A percentile compares a stretch with the other conserved stretches of the same genome.
These are phyloP conservation scores for Trebouxiophyceae sp. DNA, from an alignment of 163 green algal genomes.

Conservation along the genomic window DNA sequence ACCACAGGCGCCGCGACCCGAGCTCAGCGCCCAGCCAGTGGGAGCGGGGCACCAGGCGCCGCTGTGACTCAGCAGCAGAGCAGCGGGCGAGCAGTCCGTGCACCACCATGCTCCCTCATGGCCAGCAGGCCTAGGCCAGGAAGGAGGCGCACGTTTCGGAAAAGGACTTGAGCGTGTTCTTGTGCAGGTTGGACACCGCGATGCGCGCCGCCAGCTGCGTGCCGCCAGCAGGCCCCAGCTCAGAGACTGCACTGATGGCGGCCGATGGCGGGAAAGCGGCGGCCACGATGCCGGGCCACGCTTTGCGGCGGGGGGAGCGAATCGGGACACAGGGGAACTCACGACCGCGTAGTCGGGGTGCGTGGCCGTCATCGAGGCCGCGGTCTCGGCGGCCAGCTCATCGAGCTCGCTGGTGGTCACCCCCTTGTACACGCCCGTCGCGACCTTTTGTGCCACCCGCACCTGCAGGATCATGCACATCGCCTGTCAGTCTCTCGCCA, in stretches of 20 bases:
- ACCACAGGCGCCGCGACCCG: background rate
- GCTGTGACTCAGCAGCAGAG: background rate
- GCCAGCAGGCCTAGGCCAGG: background rate
- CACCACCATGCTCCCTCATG: background rate
- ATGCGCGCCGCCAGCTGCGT: conserved; percentile 97
- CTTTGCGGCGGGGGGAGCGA: too few species aligned
- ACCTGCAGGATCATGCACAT: too few species aligned
- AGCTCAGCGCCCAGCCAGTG: background rate
- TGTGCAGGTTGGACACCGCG: conserved; percentile 99
- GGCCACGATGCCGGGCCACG: too few species aligned
- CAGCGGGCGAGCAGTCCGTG: too few species aligned
- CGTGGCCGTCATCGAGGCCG: conserved; percentile 90
- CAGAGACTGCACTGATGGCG: background rate
- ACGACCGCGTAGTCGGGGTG: conserved; percentile 97
- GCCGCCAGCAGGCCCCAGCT: too few species aligned
- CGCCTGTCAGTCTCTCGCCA: too few species aligned
- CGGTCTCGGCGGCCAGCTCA: conserved; percentile 96
- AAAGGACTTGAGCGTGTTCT: conserved; percentile 99
- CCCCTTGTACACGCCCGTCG: conserved; percentile 90
- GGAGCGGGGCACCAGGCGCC: background rate
- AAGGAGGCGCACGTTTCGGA: conserved; percentile 87
- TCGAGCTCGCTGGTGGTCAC: conserved; percentile 97
- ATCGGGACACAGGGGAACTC: too few species aligned
- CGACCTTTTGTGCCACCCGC: conserved; percentile 95
- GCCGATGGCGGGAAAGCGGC: too few species aligned